These are phyloP conservation scores for Colletotrichum cereale DNA, from an alignment of 2,329 filamentous ascomycete species.

Conservation along the genomic window DNA sequence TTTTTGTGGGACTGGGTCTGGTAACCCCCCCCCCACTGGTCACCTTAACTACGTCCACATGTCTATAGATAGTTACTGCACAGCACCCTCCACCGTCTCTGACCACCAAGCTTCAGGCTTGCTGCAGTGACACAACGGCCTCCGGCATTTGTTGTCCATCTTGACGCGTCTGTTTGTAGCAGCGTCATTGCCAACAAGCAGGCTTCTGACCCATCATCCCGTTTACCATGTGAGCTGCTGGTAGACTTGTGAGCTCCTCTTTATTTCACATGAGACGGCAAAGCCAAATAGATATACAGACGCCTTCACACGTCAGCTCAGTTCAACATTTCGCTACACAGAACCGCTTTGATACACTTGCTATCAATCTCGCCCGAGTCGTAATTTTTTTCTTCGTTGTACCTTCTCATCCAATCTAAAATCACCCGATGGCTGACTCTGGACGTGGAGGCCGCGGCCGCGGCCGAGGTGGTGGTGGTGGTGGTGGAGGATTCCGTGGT, in stretches of 20 bases:
- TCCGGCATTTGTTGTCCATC: slow-evolving; percentile 11
- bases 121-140: slow-evolving; percentile 21
- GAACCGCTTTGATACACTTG: background rate
- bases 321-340: background rate
- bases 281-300: background rate
- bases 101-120: background rate
- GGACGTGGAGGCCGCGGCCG: slow-evolving; percentile 29
- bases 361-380: background rate
- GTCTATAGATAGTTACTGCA: too few species aligned
- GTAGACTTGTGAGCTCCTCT: background rate
- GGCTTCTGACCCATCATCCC: background rate
- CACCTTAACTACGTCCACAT: too few species aligned
- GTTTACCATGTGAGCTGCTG: background rate
- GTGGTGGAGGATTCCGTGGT: slow-evolving; percentile 22
- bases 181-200: slow-evolving; percentile 7
- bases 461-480: slow-evolving; percentile 41
- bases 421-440: slow-evolving; percentile 27
- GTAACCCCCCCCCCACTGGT: too few species aligned
- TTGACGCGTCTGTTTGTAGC: background rate
- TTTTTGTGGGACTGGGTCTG: too few species aligned
- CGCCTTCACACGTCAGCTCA: background rate
- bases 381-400: background rate
- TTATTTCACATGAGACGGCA: background rate
- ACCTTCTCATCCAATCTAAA: background rate
- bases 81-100: background rate